These are phyloP conservation scores for Kwoniella dendrophila DNA, from an alignment of 768 basidiomycete genomes.

Conservation along the genomic window DNA sequence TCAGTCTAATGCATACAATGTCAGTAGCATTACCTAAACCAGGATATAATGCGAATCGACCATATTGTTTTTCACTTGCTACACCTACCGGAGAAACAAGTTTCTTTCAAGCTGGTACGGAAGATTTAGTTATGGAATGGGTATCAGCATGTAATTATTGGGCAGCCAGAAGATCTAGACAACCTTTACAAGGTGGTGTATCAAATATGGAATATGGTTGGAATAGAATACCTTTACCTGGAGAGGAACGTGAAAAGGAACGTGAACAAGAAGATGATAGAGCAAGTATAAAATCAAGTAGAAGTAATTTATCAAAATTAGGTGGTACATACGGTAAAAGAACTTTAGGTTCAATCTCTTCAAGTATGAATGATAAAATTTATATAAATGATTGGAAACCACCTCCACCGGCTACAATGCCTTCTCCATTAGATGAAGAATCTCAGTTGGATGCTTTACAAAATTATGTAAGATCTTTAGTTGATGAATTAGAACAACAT, in stretches of 20 bases:
- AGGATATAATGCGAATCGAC: slow-evolving; percentile 86
- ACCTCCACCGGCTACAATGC: slow-evolving; percentile 77
- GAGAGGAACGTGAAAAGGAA: slow-evolving; percentile 57
- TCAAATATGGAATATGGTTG: slow-evolving; percentile 99
- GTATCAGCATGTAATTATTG: slow-evolving; percentile 99
- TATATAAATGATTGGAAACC: slow-evolving; percentile 93
- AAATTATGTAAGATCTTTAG: slow-evolving; percentile 74
- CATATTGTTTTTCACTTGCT: slow-evolving; percentile 92
- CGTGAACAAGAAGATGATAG: slow-evolving; percentile 64
- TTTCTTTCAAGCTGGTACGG: slow-evolving; percentile 98
- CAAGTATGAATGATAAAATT: slow-evolving; percentile 63
- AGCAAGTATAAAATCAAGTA: slow-evolving; percentile 68
- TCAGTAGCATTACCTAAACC: slow-evolving; percentile 85
- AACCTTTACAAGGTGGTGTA: slow-evolving; percentile 92
- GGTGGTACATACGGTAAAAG: slow-evolving; percentile 35
- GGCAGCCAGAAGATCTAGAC: slow-evolving; percentile 93
- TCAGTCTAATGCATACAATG: slow-evolving; percentile 82
- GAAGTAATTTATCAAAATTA: slow-evolving; percentile 25
- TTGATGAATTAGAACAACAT: slow-evolving; percentile 77
- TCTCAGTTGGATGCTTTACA: slow-evolving; percentile 83
- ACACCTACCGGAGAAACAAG: slow-evolving; percentile 86
- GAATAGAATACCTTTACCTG: slow-evolving; percentile 66
- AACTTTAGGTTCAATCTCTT: slow-evolving; percentile 17
- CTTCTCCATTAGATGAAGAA: slow-evolving; percentile 89
- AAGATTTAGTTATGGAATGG: slow-evolving; percentile 98